phyloP scores from a whole-genome alignment of 2,329 filamentous ascomycete genomes.

The Penicillium sp. region DNA sequence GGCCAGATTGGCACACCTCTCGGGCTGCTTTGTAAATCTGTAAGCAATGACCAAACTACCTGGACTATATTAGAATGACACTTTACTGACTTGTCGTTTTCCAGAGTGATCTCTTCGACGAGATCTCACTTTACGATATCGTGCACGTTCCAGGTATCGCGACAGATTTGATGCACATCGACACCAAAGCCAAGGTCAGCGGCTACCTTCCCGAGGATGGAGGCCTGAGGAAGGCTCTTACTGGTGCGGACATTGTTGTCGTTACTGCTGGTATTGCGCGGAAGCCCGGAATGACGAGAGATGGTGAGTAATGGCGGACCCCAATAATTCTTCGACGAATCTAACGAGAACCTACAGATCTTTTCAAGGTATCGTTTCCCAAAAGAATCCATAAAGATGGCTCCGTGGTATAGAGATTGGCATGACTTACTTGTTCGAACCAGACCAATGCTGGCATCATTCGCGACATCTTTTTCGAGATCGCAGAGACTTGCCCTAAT shows the following conservation, averaged over 20 bases:
- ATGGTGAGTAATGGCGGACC: slow-evolving; percentile 3
- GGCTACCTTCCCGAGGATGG: slow-evolving; percentile 5
- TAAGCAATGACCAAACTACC: background rate
- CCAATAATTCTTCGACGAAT: background rate
- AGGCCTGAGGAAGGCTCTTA: slow-evolving; percentile 7
- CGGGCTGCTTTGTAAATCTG: slow-evolving; percentile 8
- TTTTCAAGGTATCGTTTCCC: background rate
- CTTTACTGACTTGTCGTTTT: background rate
- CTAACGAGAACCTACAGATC: background rate
- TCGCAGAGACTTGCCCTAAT: slow-evolving; percentile 1
- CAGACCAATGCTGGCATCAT: slow-evolving; percentile 10
- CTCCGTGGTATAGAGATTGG: background rate
- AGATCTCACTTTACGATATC: slow-evolving; percentile 10
- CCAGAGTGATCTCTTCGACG: slow-evolving; percentile 7
- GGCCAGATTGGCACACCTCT: slow-evolving; percentile 12
- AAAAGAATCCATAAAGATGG: background rate
- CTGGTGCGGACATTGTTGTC: slow-evolving; percentile 6
- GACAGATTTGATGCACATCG: slow-evolving; percentile 10
- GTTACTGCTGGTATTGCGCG: slow-evolving; percentile 11
- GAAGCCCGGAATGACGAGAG: slow-evolving; percentile 12
- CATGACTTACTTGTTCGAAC: background rate
- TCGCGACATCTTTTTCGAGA: slow-evolving; percentile 3
- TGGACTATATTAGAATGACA: background rate
- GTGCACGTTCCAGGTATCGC: slow-evolving; percentile 11
- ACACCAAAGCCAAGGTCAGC: slow-evolving; percentile 8